Evolutionary conservation across 306 rosid species (phyloP).

Genomic region (Vigna nakashimae): DNA sequence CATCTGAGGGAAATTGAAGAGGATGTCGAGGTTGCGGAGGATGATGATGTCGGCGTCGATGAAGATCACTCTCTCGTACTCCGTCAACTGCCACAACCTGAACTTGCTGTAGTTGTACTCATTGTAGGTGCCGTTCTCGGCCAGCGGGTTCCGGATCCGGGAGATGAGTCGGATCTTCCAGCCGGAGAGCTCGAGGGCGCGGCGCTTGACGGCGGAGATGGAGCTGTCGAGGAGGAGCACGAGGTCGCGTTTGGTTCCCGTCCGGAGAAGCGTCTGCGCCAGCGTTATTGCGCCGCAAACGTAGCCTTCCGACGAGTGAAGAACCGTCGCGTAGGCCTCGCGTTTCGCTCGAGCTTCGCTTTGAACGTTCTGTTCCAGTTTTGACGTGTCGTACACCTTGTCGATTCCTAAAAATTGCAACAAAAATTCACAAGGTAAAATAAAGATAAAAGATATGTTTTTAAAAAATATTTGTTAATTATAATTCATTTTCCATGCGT

Average conservation of each 20-base stretch:
- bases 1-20: constrained; percentile 89
- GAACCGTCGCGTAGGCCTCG: constrained; percentile 88
- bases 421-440: background rate
- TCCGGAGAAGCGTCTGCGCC: constrained; percentile 76
- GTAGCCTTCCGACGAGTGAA: constrained; percentile 78
- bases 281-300: constrained; percentile 91
- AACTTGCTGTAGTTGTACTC: constrained; percentile 98
- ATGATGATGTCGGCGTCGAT: constrained; percentile 89
- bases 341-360: constrained; percentile 53
- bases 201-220: constrained; percentile 65
- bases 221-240: constrained; percentile 77
- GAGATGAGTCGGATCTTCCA: constrained; percentile 75
- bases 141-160: constrained; percentile 81
- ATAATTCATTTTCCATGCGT: too few relatives aligned
- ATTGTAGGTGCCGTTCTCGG: constrained; percentile 72
- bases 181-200: constrained; percentile 66
- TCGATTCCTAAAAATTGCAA: constrained; percentile 61
- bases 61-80: constrained; percentile 76
- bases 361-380: constrained; percentile 50
- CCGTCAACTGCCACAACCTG: constrained; percentile 89
- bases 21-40: constrained; percentile 78
- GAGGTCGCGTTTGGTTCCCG: constrained; percentile 84
- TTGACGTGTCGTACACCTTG: constrained; percentile 69
- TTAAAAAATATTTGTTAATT: too few relatives aligned
- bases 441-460: too few relatives aligned